Evolutionary conservation across 202 grass and related monocot species (phyloP).

Genomic region (Bolboschoenoplectus hybrid): DNA sequence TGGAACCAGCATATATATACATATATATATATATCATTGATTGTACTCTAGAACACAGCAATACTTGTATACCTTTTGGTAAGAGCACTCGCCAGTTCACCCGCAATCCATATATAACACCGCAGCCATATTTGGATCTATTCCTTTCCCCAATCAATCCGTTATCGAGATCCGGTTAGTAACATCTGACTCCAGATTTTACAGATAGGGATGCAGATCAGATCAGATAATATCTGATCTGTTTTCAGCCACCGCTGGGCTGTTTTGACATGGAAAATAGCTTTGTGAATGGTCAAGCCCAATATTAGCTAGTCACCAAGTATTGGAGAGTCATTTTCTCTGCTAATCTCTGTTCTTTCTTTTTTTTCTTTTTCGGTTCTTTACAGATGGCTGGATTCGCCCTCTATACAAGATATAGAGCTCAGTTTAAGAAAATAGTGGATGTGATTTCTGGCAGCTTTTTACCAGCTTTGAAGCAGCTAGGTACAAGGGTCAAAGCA

Average conservation of each 20-base stretch:
- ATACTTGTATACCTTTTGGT: background rate
- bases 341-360: background rate
- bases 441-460: conserved; percentile 58
- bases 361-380: background rate
- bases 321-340: background rate
- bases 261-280: background rate
- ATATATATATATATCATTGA: background rate
- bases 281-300: background rate
- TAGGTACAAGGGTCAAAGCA: conserved; percentile 48
- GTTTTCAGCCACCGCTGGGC: background rate
- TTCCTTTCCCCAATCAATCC: too few species aligned
- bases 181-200: too few species aligned
- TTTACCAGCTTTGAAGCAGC: conserved; percentile 73
- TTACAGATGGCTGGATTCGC: conserved; percentile 80
- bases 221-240: background rate
- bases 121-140: too few species aligned
- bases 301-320: background rate
- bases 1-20: background rate
- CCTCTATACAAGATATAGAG: conserved; percentile 71
- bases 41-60: too few species aligned
- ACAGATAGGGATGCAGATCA: too few species aligned
- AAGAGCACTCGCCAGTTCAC: background rate
- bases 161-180: too few species aligned
- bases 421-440: conserved; percentile 77
- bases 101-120: background rate